Evolutionary conservation across 805 yeast genomes (phyloP).

Genomic region (Monosporozyma servazzii): DNA sequence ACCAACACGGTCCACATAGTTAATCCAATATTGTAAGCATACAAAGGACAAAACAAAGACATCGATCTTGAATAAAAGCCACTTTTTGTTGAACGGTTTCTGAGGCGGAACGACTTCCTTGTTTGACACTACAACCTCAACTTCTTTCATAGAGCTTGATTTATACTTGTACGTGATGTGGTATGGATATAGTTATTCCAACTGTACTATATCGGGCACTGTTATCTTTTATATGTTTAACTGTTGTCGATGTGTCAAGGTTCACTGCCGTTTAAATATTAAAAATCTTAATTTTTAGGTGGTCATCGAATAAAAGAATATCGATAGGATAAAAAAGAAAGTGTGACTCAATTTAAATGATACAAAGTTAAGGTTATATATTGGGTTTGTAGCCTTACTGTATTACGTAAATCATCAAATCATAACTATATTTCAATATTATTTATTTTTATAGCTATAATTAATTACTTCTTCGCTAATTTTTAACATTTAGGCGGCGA

Average conservation of each 20-base stretch:
- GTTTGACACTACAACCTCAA: background rate
- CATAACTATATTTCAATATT: too few relatives aligned
- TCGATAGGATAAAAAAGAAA: background rate
- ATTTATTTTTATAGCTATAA: background rate
- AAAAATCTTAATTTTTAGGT: background rate
- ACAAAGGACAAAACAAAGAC: conserved; percentile 28
- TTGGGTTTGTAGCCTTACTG: background rate
- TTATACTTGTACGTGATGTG: background rate
- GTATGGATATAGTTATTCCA: background rate
- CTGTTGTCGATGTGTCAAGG: background rate
- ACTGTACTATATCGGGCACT: background rate
- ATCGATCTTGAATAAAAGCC: conserved; percentile 24
- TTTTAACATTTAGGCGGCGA: too few relatives aligned
- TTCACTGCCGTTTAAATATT: background rate
- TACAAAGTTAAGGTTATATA: background rate
- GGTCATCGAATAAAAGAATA: background rate
- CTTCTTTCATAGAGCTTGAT: background rate
- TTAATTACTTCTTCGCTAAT: background rate
- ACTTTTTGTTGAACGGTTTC: background rate
- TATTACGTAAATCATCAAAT: background rate
- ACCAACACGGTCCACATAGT: conserved; percentile 51
- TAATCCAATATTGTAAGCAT: conserved; percentile 33
- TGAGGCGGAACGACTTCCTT: background rate
- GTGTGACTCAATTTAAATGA: background rate
- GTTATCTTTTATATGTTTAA: background rate